Base-by-base conservation (phyloP, 495 filamentous ascomycete genomes). In the Apodospora peruviana region DNA sequence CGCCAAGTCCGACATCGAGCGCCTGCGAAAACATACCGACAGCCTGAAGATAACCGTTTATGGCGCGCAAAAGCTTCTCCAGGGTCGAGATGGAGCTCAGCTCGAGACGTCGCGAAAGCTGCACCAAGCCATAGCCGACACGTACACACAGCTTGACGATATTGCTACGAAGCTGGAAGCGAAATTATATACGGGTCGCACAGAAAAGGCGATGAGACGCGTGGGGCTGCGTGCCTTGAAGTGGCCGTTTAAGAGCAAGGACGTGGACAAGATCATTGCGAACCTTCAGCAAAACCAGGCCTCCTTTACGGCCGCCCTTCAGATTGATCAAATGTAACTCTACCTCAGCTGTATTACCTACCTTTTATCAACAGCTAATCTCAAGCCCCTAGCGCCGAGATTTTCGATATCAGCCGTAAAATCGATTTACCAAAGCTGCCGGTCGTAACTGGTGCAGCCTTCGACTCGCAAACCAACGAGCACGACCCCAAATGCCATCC, bases 241-340 rank as follows among this genome's bases (percentile, higher is more conserved):
- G 48, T 76, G 66, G 71, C 72, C 65, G 9, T 64, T 77, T 38
- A 59, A 62, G 43, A 65, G 62, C 23, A 61, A 62, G 45, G 61
- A 69, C 40, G 61, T 72, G 23, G 61, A 71, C 21, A 57, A 64
- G 38, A 51, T 59, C 8, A 61, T 73, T 42, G 27, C 39, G 35
- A 53, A 60, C 43, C 52, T 77, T 41, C 51, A 64, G 36, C 48
- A 58, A 48, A 64, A 65, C 41, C 62, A 72, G 57, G 35, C 61
- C 36, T 56, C 56, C 9, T 60, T 76, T 43, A 51, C 25, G 38
- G 51, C 72, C 19, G 58, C 66, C 21, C 59, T 76, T 38, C 50
- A 66, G 48, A 49, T 71, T 34, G 65, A 74, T 62, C 64, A 69
- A 56, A 58, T 49, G 71, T 72, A 68, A 38, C 62, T 53, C n/a